Base-by-base conservation (phyloP, 148 eudicot species). In the Linanthus parryae region DNA sequence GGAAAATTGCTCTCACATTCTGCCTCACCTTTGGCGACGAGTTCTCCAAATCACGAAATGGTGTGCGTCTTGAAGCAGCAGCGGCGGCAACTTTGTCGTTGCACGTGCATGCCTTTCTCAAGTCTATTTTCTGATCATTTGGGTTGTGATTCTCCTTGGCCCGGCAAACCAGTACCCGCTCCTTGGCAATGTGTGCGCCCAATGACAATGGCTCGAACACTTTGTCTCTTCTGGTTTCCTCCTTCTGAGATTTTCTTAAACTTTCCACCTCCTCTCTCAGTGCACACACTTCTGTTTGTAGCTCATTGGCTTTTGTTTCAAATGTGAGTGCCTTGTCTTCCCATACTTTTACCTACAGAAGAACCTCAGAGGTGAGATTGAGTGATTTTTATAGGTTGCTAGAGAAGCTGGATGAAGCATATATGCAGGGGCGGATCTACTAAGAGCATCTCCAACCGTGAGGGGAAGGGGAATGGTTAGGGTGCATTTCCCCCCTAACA, bases 11-110 rank as follows among this genome's bases (percentile, higher is more conserved):
- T 64, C 69, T 67, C 28, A 79, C 65, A 43, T 63, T 76, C 38
- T 76, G 86, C 69, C 64, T 83, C 48, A 48, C 60, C 42, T 74
- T 56, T 2, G 89, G 80, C 9, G 84, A 76, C 26, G 67, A 38
- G 47, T 88, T 94, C 37, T 82, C 82, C 38, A 94, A 70, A 28
- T 88, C 78, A 54, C 59, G 67, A 26, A 94, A 78, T 10, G 99
- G 84, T 12, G 64, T 49, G 40, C 91, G 77, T 52, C 57, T 71
- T 12, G 40, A 48, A 14, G 60, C 70, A 40, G 21, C 38, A 47
- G 46, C 20, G 16, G 24, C 57, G 41, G 13, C 14, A 9, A n/a
- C n/a, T n/a, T 9, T 35, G 39, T 44, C 62, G 41, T 42, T 53
- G 42, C 52, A 40, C 26, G 47, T 57, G 31, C 73, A 48, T 36